phyloP scores from a whole-genome alignment of 108 stramenopile genomes.

The Seminavis robusta region DNA sequence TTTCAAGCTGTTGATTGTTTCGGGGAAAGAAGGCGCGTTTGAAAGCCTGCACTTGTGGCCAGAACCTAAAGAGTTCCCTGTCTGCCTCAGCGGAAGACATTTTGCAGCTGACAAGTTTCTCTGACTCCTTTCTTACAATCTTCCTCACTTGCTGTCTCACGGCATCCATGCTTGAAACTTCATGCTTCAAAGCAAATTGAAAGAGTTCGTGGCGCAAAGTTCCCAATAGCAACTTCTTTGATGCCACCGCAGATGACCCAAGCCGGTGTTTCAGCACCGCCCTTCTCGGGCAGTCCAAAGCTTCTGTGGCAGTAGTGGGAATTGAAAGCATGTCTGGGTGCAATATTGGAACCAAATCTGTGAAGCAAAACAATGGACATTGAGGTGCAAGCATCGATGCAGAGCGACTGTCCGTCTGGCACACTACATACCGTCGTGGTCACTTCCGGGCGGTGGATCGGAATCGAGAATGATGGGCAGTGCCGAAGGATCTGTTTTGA shows the following conservation, averaged over 20 bases:
- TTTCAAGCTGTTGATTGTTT: background rate
- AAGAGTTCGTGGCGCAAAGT: constrained; percentile 84
- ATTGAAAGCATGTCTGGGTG: constrained; percentile 84
- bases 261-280: constrained; percentile 65
- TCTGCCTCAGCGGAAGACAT: constrained; percentile 46
- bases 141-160: constrained; percentile 31
- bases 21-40: background rate
- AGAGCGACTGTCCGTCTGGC: too few relatives aligned
- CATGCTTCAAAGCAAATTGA: constrained; percentile 51
- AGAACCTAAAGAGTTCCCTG: constrained; percentile 51
- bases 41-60: constrained; percentile 70
- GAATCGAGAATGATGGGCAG: constrained; percentile 73
- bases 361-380: too few relatives aligned
- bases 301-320: constrained; percentile 75
- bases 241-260: constrained; percentile 56
- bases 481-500: constrained; percentile 56
- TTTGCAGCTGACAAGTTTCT: constrained; percentile 64
- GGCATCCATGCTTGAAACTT: constrained; percentile 43
- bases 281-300: constrained; percentile 64
- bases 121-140: constrained; percentile 64
- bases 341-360: constrained; percentile 64
- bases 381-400: too few relatives aligned
- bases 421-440: too few relatives aligned
- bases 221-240: constrained; percentile 65
- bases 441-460: constrained; percentile 40